A percentile compares a stretch with the other conserved stretches of the same genome.
phyloP scores from a whole-genome alignment of 768 basidiomycete genomes.

The Tricholoma flavovirens region DNA sequence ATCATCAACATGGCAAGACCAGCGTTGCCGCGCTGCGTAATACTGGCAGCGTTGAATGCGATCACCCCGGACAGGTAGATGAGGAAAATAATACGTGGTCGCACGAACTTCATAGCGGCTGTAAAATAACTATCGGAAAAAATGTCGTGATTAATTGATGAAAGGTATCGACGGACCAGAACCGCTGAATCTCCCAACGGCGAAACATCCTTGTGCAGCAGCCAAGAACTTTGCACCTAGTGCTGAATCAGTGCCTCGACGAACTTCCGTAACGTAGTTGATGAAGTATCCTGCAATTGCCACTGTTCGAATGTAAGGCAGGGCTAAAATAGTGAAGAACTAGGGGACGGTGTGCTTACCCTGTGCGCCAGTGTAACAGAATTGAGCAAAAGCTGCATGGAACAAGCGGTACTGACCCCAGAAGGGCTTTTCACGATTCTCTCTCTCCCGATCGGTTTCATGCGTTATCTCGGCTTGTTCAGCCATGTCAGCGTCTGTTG shows the following conservation, averaged over 20 bases:
- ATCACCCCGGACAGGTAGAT: constrained; percentile 23
- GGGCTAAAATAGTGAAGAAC: neutral
- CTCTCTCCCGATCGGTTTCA: constrained; percentile 19
- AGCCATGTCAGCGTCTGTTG: constrained; percentile 27
- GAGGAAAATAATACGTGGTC: constrained; percentile 25
- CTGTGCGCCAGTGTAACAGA: constrained; percentile 28
- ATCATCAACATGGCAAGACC: constrained; percentile 27
- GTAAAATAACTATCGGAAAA: neutral
- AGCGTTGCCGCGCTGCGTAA: constrained; percentile 24
- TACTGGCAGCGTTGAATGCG: constrained; percentile 24
- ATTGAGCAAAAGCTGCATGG: constrained; percentile 29
- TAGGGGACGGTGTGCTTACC: constrained; percentile 14
- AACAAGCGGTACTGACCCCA: constrained; percentile 25
- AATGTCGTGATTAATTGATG: neutral
- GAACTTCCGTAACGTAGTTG: constrained; percentile 27
- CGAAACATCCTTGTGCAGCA: constrained; percentile 28
- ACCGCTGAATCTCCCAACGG: constrained; percentile 26
- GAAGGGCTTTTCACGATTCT: constrained; percentile 23
- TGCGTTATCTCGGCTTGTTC: constrained; percentile 29
- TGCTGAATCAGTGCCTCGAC: constrained; percentile 17
- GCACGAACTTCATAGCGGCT: constrained; percentile 25
- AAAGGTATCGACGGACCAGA: constrained; percentile 17
- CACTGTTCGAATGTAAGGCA: constrained; percentile 12
- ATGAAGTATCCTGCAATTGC: constrained; percentile 29
- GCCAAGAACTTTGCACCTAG: constrained; percentile 27